Base-by-base conservation (phyloP, 805 yeast species). In the Schizosaccharomyces cryophilus region DNA sequence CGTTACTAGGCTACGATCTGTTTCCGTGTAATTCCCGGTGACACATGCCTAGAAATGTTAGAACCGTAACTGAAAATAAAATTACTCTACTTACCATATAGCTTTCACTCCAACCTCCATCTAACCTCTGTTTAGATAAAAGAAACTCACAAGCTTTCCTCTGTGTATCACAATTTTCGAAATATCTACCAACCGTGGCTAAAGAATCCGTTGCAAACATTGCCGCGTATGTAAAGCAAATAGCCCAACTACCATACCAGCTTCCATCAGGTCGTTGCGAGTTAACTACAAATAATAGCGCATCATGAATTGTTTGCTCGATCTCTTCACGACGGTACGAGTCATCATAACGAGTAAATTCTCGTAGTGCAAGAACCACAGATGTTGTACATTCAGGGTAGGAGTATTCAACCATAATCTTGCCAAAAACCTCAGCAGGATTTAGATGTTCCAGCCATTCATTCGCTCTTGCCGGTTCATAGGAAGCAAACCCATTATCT, bases 181-280 rank as follows among this genome's bases (percentile, higher is more conserved):
- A 90, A 1, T 67, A 73, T 62, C 77, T 77, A 1, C 82, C 86
- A 31, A 84, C 83, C 3, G 90, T 79, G 31, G 80, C 74, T 59
- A 93, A 75, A 0, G 97, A 97, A 66, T 93, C 99, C 35, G 93
- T 71, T 0, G 99, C 99, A 78, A 93, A 93, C 98, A 93, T 93
- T 1, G 88, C 85, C 0, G 97, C 97, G 71, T 93, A 93, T 0
- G 96, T 86, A 69, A 77, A 88, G 69, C 99, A 93, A 4, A 93
- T 83, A 45, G 98, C 99, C 99, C 99, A 93, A 51, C 87, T 82
- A 0, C 99, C 99, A 70, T 89, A 94, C 97, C 97, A 93, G 15
- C 95, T 82, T 0, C 99, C 99, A 70, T 93, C 95, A 0, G 68
- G 67, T 55, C 75, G 74, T 71, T 93, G 98, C 1, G 79, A 79